phyloP scores from a whole-genome alignment of 2,329 filamentous ascomycete species.

The Alternaria sp. region DNA sequence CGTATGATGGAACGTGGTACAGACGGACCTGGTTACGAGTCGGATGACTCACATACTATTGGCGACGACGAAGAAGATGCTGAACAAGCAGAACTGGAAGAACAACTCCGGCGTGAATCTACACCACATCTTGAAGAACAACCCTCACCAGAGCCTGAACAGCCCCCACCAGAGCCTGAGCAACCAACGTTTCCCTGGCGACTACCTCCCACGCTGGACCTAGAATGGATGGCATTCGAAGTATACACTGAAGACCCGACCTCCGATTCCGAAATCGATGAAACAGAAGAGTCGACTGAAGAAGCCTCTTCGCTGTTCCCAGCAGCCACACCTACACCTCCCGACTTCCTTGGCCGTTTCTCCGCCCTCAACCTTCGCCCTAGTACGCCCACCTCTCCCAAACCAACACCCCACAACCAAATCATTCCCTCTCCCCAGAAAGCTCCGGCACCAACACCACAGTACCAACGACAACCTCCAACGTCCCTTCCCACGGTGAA shows the following conservation, averaged over 20 bases:
- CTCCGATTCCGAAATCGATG: constrained; percentile 63
- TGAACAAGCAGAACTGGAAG: constrained; percentile 57
- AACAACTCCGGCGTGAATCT: constrained; percentile 56
- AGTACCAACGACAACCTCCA: constrained; percentile 14
- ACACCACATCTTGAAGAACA: constrained; percentile 29
- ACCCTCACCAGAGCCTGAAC: constrained; percentile 21
- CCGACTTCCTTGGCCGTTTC: constrained; percentile 56
- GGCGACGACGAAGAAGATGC: constrained; percentile 38
- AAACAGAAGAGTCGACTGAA: constrained; percentile 34
- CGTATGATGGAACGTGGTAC: constrained; percentile 62
- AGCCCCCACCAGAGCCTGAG: constrained; percentile 21
- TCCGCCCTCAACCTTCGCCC: constrained; percentile 57
- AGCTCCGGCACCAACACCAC: constrained; percentile 20
- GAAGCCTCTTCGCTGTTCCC: constrained; percentile 30
- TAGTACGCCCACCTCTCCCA: constrained; percentile 34
- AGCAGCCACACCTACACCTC: constrained; percentile 33
- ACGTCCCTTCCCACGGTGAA: constrained; percentile 61
- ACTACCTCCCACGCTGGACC: constrained; percentile 79
- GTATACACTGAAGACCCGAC: constrained; percentile 74
- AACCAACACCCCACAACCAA: constrained; percentile 32
- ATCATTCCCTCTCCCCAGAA: constrained; percentile 41
- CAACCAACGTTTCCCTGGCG: constrained; percentile 59
- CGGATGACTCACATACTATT: constrained; percentile 52
- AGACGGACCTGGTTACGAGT: constrained; percentile 39
- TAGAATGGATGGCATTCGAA: constrained; percentile 91